Evolutionary conservation across 2,329 filamentous ascomycete species (phyloP), one percentile per base, ranked within the genome.

Genomic region (Chaetomiaceae sp.): DNA sequence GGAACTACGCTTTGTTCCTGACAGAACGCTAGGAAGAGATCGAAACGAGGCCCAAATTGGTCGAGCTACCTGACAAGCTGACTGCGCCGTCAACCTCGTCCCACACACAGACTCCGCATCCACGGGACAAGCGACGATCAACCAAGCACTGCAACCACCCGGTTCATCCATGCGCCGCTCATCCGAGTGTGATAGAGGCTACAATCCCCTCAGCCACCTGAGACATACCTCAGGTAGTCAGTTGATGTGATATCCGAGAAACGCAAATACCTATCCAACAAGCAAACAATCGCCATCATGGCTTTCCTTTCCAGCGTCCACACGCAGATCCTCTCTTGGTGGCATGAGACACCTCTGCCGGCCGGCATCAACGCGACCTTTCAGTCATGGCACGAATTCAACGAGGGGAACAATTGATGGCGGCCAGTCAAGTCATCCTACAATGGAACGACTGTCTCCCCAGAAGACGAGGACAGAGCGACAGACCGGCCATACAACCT

Each of bases 61-160:
- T n/a, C n/a, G n/a, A n/a, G n/a, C n/a, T n/a, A n/a, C n/a, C n/a
- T n/a, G n/a, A n/a, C n/a, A n/a, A n/a, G n/a, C n/a, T n/a, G n/a
- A n/a, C n/a, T n/a, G 8, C 27, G 9, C 14, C 3, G 27, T 31
- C 27, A n/a, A n/a, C n/a, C n/a, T n/a, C 27, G 4, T 23, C 23
- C 3, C n/a, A 29, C 23, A 17, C n/a, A 42, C 9, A 3, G 17
- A 19, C 31, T 20, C 40, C n/a, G 42, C 27, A 31, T 27, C 15
- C 11, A 27, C 17, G 42, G 23, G n/a, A 19, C 42, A 19, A 31
- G 20, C 15, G 22, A 23, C 17, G 46, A 49, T 54, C 51, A 45
- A 48, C 51, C 22, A 44, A 48, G 45, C 22, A 44, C 47, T 49
- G 44, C 29, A 8, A 31, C 27, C 11, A 54, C 40, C 51, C 38